Evolutionary conservation across 1,284 basidiomycete species (phyloP).

Genomic region (Melanopsichium pennsylvanicum): DNA sequence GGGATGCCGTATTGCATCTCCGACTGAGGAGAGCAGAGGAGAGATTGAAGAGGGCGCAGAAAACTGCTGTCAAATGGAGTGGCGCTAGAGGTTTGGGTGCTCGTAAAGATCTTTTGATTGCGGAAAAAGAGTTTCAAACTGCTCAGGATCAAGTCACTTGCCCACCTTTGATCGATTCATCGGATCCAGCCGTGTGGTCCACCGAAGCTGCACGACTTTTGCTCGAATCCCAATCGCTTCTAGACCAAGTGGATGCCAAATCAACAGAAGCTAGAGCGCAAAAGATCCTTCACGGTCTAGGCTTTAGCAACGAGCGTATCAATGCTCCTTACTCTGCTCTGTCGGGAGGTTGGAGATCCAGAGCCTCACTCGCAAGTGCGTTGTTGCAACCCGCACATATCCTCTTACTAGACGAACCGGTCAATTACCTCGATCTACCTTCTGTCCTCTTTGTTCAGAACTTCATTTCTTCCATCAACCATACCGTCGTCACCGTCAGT

Average conservation of each 20-base stretch:
- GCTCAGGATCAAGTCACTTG: constrained; percentile 43
- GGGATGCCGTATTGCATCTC: constrained; percentile 54
- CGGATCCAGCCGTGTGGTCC: constrained; percentile 36
- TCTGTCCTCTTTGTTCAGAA: constrained; percentile 69
- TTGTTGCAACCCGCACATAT: constrained; percentile 68
- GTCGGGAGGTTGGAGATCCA: constrained; percentile 77
- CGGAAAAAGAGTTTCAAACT: constrained; percentile 60
- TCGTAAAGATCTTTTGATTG: constrained; percentile 70
- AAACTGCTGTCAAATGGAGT: constrained; percentile 72
- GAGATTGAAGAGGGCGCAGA: constrained; percentile 70
- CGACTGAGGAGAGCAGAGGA: constrained; percentile 62
- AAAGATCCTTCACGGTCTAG: constrained; percentile 73
- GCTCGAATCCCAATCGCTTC: constrained; percentile 46
- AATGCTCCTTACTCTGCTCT: constrained; percentile 69
- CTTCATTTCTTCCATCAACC: constrained; percentile 68
- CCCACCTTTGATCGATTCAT: neutral
- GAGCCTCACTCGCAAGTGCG: constrained; percentile 69
- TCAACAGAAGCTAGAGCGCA: constrained; percentile 72
- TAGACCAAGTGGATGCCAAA: constrained; percentile 65
- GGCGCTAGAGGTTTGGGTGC: constrained; percentile 74
- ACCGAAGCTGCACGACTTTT: constrained; percentile 66
- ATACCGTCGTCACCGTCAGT: constrained; percentile 73
- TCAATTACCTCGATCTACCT: constrained; percentile 68
- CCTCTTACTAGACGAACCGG: constrained; percentile 68
- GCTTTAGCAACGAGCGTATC: constrained; percentile 72